These are phyloP conservation scores for Xylaria sp. DNA, from an alignment of 2,329 filamentous ascomycete genomes.

Conservation along the genomic window DNA sequence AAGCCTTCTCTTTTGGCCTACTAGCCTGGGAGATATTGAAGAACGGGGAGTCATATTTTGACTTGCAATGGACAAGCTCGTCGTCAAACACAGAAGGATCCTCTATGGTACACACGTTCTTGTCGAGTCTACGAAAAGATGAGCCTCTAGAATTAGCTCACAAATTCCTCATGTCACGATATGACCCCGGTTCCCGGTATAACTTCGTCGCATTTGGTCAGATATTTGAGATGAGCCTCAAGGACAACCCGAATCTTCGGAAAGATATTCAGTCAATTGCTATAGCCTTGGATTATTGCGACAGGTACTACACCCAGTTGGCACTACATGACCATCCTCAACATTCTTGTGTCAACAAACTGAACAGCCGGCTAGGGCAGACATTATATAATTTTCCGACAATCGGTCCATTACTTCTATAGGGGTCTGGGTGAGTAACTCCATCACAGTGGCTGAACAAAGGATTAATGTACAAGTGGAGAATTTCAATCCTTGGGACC, in stretches of 20 bases:
- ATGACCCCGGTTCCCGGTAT: not conserved
- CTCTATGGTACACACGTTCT: not conserved
- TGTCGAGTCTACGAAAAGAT: not conserved
- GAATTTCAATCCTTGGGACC: constrained; percentile 2
- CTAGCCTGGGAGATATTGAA: constrained; percentile 3
- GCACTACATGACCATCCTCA: not conserved
- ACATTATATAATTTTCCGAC: not conserved
- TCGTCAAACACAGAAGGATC: not conserved
- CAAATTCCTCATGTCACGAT: constrained; percentile 1
- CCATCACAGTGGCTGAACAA: not conserved
- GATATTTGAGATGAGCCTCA: not conserved
- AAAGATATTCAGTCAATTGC: constrained; percentile 3
- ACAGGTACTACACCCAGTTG: not conserved
- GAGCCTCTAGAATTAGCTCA: not conserved
- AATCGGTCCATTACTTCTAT: not conserved
- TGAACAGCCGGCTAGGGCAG: not conserved
- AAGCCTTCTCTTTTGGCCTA: not conserved
- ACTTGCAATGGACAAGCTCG: not conserved
- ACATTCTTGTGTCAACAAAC: not conserved
- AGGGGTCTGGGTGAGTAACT: not conserved
- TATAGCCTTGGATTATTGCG: constrained; percentile 3
- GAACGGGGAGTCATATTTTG: constrained; percentile 2
- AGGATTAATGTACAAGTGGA: not conserved
- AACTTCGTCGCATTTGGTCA: not conserved
- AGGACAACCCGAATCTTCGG: not conserved